Evolutionary conservation across 1,139 yeast genomes (phyloP).

Genomic region (Petasospora fabianii): DNA sequence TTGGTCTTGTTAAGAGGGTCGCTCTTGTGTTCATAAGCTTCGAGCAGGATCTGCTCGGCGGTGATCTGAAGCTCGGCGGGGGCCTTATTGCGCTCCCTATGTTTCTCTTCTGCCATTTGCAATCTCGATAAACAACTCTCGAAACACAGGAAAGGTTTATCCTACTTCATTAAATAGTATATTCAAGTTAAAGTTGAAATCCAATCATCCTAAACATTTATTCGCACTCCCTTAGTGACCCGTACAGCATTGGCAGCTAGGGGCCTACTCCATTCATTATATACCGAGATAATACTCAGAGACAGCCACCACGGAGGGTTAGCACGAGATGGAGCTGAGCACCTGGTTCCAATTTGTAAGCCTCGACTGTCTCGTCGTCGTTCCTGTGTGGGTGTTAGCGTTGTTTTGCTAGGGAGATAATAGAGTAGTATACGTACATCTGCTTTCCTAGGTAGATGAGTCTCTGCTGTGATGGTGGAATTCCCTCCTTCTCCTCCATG

Average conservation of each 20-base stretch:
- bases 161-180: no score
- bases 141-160: neutral
- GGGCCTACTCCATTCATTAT: neutral
- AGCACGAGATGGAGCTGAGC: conserved; percentile 84
- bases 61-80: conserved; percentile 50
- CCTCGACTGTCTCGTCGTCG: conserved; percentile 67
- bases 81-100: conserved; percentile 33
- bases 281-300: neutral
- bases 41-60: conserved; percentile 53
- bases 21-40: conserved; percentile 49
- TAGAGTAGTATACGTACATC: conserved; percentile 45
- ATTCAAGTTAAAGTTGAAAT: no score
- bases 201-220: neutral
- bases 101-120: neutral
- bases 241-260: neutral
- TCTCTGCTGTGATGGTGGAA: conserved; percentile 94
- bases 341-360: conserved; percentile 67
- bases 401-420: neutral
- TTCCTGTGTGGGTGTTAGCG: conserved; percentile 36
- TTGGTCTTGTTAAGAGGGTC: conserved; percentile 40
- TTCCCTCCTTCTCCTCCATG: conserved; percentile 95
- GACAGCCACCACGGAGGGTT: conserved; percentile 79
- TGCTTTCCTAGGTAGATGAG: conserved; percentile 90
- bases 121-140: no score
- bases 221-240: neutral